Percentiles rank a stretch among this genome's conserved stretches.
phyloP scores from a whole-genome alignment of 495 filamentous ascomycete genomes.

The Trichocladium uniseriatum region DNA sequence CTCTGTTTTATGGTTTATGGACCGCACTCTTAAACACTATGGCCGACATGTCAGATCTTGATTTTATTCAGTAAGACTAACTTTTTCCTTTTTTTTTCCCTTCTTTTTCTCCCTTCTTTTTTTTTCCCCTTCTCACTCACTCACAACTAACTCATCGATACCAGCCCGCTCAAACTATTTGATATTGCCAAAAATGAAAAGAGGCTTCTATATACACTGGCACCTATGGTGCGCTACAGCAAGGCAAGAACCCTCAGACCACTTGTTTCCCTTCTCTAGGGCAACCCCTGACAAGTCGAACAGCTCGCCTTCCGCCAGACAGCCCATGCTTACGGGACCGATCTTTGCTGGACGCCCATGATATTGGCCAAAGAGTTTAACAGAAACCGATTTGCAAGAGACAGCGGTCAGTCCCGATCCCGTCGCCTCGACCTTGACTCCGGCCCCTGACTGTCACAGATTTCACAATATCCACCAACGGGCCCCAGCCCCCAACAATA shows the following conservation, averaged over 20 bases:
- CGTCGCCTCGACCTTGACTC: not conserved
- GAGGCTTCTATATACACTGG: slow-evolving; percentile 47
- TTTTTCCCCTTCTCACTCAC: slow-evolving; percentile 3
- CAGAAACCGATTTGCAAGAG: slow-evolving; percentile 46
- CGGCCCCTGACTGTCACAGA: slow-evolving; percentile 14
- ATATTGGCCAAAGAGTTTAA: slow-evolving; percentile 65
- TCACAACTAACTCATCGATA: slow-evolving; percentile 2
- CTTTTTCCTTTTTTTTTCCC: too few relatives aligned
- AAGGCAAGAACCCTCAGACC: slow-evolving; percentile 28
- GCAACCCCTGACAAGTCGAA: not conserved
- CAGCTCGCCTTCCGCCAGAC: slow-evolving; percentile 56
- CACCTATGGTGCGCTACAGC: slow-evolving; percentile 63
- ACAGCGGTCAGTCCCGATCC: slow-evolving; percentile 41
- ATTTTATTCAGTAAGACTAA: slow-evolving; percentile 23
- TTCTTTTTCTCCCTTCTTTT: not conserved
- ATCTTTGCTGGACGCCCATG: slow-evolving; percentile 63
- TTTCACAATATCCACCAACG: slow-evolving; percentile 30
- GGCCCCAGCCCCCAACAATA: slow-evolving; percentile 48
- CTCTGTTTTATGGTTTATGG: not conserved
- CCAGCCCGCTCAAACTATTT: slow-evolving; percentile 51
- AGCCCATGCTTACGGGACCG: slow-evolving; percentile 48
- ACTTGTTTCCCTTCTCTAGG: not conserved
- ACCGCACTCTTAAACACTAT: not conserved
- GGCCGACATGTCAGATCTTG: slow-evolving; percentile 1
- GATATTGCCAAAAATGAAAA: slow-evolving; percentile 42